These are phyloP conservation scores for Toxoplasma gondii DNA, from an alignment of 169 alveolate genomes.

Conservation along the genomic window DNA sequence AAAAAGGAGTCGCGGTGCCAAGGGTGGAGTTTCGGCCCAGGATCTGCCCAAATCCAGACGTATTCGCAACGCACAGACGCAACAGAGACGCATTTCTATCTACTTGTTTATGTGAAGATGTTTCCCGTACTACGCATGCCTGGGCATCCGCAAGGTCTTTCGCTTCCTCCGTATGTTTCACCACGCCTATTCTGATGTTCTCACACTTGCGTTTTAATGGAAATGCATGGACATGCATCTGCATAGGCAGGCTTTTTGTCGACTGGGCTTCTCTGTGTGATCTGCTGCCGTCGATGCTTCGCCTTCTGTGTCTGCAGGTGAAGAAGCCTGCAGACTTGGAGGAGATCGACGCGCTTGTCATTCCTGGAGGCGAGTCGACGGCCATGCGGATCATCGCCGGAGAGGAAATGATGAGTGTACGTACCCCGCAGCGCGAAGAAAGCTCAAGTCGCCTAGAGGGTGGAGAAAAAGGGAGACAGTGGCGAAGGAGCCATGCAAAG, in stretches of 20 bases:
- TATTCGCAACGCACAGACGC: neutral
- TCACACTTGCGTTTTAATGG: neutral
- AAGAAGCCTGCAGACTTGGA: slow-evolving; percentile 32
- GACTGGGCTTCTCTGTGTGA: too few species aligned
- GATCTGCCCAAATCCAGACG: neutral
- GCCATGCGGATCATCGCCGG: slow-evolving; percentile 54
- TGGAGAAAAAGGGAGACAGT: too few species aligned
- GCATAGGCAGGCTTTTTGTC: too few species aligned
- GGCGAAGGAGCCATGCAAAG: too few species aligned
- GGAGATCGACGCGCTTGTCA: slow-evolving; percentile 48
- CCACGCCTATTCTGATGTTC: too few species aligned
- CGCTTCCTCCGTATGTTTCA: too few species aligned
- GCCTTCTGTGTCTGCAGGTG: slow-evolving; percentile 26
- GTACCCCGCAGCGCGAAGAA: neutral
- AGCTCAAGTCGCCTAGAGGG: too few species aligned
- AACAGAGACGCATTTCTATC: neutral
- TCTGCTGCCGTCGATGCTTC: neutral
- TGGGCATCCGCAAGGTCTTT: too few species aligned
- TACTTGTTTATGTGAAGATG: neutral
- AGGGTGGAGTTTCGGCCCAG: too few species aligned
- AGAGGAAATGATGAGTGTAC: neutral
- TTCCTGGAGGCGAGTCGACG: slow-evolving; percentile 65
- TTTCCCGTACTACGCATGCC: too few species aligned
- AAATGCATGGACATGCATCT: neutral
- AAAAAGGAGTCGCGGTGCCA: neutral